Base-by-base conservation (phyloP, 176 grass and related monocot genomes). In the Triticum monococcum region DNA sequence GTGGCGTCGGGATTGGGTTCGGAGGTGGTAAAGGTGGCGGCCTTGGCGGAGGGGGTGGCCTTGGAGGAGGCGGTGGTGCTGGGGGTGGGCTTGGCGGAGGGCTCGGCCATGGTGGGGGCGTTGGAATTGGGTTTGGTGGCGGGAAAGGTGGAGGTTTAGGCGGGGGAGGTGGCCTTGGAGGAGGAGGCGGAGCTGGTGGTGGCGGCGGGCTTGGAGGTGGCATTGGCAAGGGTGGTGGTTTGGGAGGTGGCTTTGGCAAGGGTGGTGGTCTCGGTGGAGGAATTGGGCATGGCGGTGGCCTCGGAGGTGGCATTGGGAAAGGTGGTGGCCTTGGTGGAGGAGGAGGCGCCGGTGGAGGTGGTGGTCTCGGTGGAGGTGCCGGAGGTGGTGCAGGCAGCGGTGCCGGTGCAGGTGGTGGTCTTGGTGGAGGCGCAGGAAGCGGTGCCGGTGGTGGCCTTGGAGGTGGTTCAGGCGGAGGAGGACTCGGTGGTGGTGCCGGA, bases 141-240 rank as follows among this genome's bases (percentile, higher is more conserved):
- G 79, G 85, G 1, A 81, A 75, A 30, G 84, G 84, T 61, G 84
- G 84, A 10, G 83, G 83, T 2, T 35, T 84, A 6, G 82, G 70
- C 35, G 60, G 72, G 13, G 78, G 78, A 0, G 85, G 78, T 9
- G 78, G 78, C 1, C 12, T 87, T 3, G 77, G 85, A 0, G 85
- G 77, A 8, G 85, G 85, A 23, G 61, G 43, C 2, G 79, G 77
- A 4, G 8, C 1, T 7, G 84, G 84, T 23, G 81, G 54, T 3
- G 81, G 81, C 5, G 81, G 52, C 1, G 81, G 81, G 2, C 17
- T 84, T n/a, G 63, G 83, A 0, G 83, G 72, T 4, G 72, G 52
- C 5, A 18, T 18, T 9, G 66, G 85, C 0, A 48, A 87, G 13
- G 87, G 81, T 7, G 86, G 72, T 0, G 86, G 79, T 70, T 0